Base-by-base conservation (phyloP, 148 eudicot species). In the Amaranthus palmeri region DNA sequence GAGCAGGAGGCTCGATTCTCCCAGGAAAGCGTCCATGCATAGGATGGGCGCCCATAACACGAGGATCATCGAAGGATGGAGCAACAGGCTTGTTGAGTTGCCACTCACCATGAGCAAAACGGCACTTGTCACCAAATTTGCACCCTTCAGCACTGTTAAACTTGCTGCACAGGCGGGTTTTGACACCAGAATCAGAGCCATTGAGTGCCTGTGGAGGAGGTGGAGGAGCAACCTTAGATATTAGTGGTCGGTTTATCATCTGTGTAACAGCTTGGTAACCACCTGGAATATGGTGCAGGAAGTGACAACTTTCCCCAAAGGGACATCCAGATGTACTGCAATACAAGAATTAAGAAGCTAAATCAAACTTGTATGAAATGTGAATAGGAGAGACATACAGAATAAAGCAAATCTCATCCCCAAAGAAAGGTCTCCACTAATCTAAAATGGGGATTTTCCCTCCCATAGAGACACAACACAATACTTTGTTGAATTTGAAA, bases 311-410 rank as follows among this genome's bases (percentile, higher is more conserved):
- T 74, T 86, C 93, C 17, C 93, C 96, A 74, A 85, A 91, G 18
- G 87, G 82, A 70, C 96, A 88, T 18, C 92, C 96, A 51, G 89
- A 74, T 54, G 92, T 86, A 81, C 96, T 91, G 91, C 82, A 87
- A 70, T n/a, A 54, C 60, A 58, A 53, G 54, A 4, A 73, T 49
- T 40, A 2, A 60, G 44, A 50, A 61, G 67, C 42, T 40, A n/a
- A 69, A 60, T 41, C 44, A 58, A 75, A 43, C 9, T 18, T n/a
- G 59, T 25, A 15, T 3, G 25, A 10, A 14, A 1, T 10, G 9
- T 42, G 59, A 12, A 54, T 14, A 6, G 11, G 48, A n/a, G 8
- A 44, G 42, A 4, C 52, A 42, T 44, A 45, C 44, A 18, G 43
- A 49, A 62, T 8, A 25, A 25, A 25, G 36, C 4, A 61, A 18